Base-by-base conservation (phyloP, 2,329 filamentous ascomycete species). In the Herpomyces periplanetae region DNA sequence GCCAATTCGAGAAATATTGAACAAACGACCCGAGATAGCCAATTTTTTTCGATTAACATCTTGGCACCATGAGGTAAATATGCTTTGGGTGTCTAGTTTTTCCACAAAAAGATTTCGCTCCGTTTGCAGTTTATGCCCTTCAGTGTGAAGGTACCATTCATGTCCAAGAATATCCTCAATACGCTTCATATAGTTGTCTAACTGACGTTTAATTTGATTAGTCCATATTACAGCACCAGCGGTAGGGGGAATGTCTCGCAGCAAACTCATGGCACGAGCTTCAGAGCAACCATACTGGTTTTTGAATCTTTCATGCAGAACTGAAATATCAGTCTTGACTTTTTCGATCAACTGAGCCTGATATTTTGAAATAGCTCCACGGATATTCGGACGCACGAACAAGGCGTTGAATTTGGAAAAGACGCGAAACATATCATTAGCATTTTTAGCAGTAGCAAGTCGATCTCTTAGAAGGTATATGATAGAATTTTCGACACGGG, bases 361-460 rank as follows among this genome's bases (percentile, higher is more conserved):
- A 35, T 96, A 96, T 41, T 96, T 75, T 16, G 71, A 66, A 32
- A 96, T 96, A 21, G 80, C 84, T 28, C 84, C 73, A 27, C 80
- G 62, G 41, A 99, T 91, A 48, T 96, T 96, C n/a, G 80, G 80
- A 23, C 80, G 59, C 22, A 99, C 75, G 30, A 99, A 85, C 12
- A 99, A 58, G 2, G 80, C 80, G 35, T 99, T 99, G 51, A 99
- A 99, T 36, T 91, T 91, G 20, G 80, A 91, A 37, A 96, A 96
- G 25, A 99, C 80, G 21, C 84, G 65, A 38, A 99, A 99, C 80
- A 96, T 99, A 40, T 96, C 84, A 34, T 85, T 91, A 15, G 80
- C 80, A 25, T 71, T 87, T 47, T 85, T 88, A 6, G 80, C 75
- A 4, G 71, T 87, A 7, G 73, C 80, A 21, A 96, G 50, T 23